Conservation (phyloP, 2,329 filamentous ascomycete species). For the Fusarium algeriense region DNA sequence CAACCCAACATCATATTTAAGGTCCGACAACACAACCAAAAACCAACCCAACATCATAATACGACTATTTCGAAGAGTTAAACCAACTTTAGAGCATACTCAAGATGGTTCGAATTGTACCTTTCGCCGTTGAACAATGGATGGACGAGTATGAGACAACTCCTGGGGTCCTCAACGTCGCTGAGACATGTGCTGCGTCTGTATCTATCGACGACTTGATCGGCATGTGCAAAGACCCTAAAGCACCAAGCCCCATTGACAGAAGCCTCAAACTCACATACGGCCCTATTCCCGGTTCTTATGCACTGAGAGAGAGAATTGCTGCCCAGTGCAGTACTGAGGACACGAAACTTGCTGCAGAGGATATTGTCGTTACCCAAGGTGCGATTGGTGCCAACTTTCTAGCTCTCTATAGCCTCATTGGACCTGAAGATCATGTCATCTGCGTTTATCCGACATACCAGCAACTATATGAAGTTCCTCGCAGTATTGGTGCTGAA, state of each 20-base stretch:
- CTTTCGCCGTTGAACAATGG: slow-evolving; percentile 79
- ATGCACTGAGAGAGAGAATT: slow-evolving; percentile 72
- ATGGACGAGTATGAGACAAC: slow-evolving; percentile 72
- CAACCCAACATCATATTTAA: slow-evolving; percentile 1
- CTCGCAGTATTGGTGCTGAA: slow-evolving; percentile 78
- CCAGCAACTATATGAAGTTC: slow-evolving; percentile 84
- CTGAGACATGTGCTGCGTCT: slow-evolving; percentile 83
- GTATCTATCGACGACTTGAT: slow-evolving; percentile 78
- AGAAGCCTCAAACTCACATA: slow-evolving; percentile 74
- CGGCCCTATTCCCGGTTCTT: slow-evolving; percentile 77
- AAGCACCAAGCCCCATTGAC: slow-evolving; percentile 57
- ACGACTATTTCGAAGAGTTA: neutral
- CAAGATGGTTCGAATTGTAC: slow-evolving; percentile 68
- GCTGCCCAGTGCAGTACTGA: slow-evolving; percentile 73
- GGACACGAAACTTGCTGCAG: slow-evolving; percentile 58
- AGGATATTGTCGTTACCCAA: slow-evolving; percentile 80
- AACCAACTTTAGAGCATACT: neutral
- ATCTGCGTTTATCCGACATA: slow-evolving; percentile 90
- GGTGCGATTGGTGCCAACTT: slow-evolving; percentile 91
- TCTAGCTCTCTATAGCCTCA: slow-evolving; percentile 77
- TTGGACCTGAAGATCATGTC: slow-evolving; percentile 83
- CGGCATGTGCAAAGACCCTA: slow-evolving; percentile 67
- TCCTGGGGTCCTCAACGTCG: slow-evolving; percentile 74
- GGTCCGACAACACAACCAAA: neutral
- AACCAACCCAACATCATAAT: neutral